These are phyloP conservation scores for Dendrobium nobile DNA, from an alignment of 106 monocot species.

Conservation along the genomic window DNA sequence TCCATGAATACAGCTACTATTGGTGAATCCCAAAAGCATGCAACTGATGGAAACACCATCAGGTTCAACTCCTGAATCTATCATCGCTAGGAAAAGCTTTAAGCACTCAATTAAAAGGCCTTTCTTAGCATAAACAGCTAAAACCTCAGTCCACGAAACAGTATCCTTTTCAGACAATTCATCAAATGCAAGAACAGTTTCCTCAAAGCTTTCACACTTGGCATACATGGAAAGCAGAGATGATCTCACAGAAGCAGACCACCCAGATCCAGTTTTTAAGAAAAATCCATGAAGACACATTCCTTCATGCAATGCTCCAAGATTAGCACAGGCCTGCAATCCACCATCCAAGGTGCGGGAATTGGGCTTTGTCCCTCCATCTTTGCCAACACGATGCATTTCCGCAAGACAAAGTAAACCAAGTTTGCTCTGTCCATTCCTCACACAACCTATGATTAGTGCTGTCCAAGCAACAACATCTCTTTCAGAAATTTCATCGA, in stretches of 20 bases:
- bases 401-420: conserved; percentile 38
- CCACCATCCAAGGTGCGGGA: conserved; percentile 44
- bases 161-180: conserved; percentile 52
- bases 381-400: conserved; percentile 29
- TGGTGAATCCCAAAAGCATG: conserved; percentile 41
- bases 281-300: conserved; percentile 49
- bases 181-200: conserved; percentile 32
- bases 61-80: conserved; percentile 34
- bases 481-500: conserved; percentile 56
- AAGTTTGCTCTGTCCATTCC: conserved; percentile 37
- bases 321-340: conserved; percentile 44
- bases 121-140: conserved; percentile 35
- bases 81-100: conserved; percentile 37
- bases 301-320: conserved; percentile 30
- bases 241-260: conserved; percentile 25
- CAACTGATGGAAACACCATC: conserved; percentile 57
- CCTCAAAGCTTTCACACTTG: conserved; percentile 44
- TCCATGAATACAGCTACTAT: conserved; percentile 15
- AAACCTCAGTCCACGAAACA: conserved; percentile 60
- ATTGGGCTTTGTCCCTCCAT: conserved; percentile 29
- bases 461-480: conserved; percentile 80
- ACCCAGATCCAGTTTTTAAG: conserved; percentile 30
- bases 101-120: conserved; percentile 28
- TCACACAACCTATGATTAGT: conserved; percentile 49
- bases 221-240: conserved; percentile 61